Conservation (phyloP, 1,284 basidiomycete genomes). For the Takashimella koratensis region DNA sequence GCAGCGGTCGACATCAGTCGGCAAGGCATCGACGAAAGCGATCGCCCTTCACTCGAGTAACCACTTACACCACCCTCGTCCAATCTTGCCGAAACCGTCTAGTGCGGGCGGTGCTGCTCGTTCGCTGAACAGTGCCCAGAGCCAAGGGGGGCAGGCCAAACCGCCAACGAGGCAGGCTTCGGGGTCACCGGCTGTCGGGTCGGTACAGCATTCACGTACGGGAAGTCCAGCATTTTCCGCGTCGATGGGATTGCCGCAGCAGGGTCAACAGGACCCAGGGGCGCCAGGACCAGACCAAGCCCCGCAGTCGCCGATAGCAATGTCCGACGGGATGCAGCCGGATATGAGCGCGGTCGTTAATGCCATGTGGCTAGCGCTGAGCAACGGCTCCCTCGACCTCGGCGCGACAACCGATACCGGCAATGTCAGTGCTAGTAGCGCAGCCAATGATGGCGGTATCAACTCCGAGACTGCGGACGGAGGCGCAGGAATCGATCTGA, state of each 20-base stretch:
- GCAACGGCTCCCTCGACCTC: too few relatives aligned
- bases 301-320: too few relatives aligned
- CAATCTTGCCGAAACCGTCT: constrained; percentile 31
- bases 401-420: too few relatives aligned
- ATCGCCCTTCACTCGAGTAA: constrained; percentile 24
- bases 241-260: too few relatives aligned
- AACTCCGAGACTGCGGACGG: too few relatives aligned
- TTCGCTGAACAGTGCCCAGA: too few relatives aligned
- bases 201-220: background rate
- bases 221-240: background rate
- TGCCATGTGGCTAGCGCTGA: too few relatives aligned
- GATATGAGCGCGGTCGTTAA: too few relatives aligned
- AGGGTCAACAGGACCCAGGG: background rate
- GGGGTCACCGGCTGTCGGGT: background rate
- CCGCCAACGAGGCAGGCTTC: constrained; percentile 3
- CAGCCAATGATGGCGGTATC: too few relatives aligned
- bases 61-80: constrained; percentile 25
- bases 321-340: too few relatives aligned
- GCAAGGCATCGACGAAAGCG: constrained; percentile 32
- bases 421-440: too few relatives aligned
- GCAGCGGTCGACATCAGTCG: constrained; percentile 26
- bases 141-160: constrained; percentile 8
- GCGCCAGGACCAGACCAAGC: too few relatives aligned
- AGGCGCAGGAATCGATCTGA: background rate
- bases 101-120: constrained; percentile 5